Evolutionary conservation across 1,139 yeast genomes (phyloP), one percentile per base, ranked within the genome.

Genomic region (Pichia sp.): DNA sequence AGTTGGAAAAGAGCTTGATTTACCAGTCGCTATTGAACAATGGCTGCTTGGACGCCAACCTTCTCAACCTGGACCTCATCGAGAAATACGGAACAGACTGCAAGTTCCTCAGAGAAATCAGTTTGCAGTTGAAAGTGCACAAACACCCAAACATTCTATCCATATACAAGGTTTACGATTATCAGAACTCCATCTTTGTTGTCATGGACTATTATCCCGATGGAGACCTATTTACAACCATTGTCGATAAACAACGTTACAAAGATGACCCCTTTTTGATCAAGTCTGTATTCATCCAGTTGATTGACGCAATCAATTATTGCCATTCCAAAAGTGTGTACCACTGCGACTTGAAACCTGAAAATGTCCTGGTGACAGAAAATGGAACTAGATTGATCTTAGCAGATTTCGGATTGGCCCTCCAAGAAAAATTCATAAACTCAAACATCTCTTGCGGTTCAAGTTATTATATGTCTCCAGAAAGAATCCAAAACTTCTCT

Each of bases 261-360:
- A 71, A 72, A 46, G 71, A 77, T 45, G 76, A 78, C 54, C 82
- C 82, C 44, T 71, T 67, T 45, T 69, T 85, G 61, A 83, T 87
- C 73, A 87, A 86, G 65, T 78, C 80, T 53, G 88, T 87, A 46
- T 88, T 90, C 68, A 68, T 84, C 33, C 97, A 91, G 69, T 73
- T 91, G 50, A 73, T 89, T 20, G 89, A 86, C 58, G 95, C 85
- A 1, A 75, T 91, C 40, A 76, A 78, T 47, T 85, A 82, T 69
- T 87, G 96, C 65, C 89, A 86, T 63, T 73, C 77, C 12, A 73
- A 76, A 46, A 81, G 83, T 41, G 80, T 91, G 12, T 91, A 80
- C 65, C 97, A 91, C 67, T 91, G 97, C 70, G 97, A 91, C 69
- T 77, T 91, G 63, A 90, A 91, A 70, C 97, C 97, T 1, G 97